Percentiles rank a stretch among this genome's conserved stretches.
These are phyloP conservation scores for Geosmithia flava DNA, from an alignment of 2,329 filamentous ascomycete species.

Conservation along the genomic window DNA sequence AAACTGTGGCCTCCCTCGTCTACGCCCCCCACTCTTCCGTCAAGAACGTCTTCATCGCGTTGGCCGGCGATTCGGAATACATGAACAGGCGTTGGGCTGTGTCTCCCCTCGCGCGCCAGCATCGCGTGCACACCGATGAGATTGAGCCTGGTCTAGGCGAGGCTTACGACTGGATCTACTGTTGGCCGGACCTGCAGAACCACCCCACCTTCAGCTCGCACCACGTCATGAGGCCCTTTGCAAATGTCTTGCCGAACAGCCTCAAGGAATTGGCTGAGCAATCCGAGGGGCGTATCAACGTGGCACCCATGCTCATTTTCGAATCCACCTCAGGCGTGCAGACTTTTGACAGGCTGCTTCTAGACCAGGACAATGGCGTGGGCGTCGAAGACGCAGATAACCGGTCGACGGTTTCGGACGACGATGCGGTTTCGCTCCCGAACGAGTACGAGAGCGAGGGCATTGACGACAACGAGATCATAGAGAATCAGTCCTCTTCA, in stretches of 20 bases:
- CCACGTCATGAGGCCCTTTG: background rate
- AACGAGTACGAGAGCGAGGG: conserved; percentile 7
- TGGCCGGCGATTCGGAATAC: background rate
- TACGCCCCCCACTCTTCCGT: background rate
- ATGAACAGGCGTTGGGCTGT: background rate
- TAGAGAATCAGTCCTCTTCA: conserved; percentile 1
- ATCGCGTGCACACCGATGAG: background rate
- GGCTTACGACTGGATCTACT: background rate
- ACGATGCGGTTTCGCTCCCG: background rate
- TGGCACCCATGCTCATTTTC: background rate
- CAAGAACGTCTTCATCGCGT: background rate
- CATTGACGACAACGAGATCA: conserved; percentile 4
- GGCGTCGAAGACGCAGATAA: background rate
- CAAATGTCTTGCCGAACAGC: too few species aligned
- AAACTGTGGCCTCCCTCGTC: background rate
- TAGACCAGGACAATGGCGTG: background rate
- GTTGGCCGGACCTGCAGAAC: background rate
- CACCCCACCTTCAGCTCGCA: conserved; percentile 2
- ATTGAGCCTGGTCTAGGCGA: background rate
- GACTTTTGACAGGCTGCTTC: background rate
- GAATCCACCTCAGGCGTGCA: background rate
- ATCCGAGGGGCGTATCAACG: background rate
- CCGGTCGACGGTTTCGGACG: background rate
- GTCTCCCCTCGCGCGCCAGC: background rate
- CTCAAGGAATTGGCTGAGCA: background rate